Base-by-base conservation (phyloP, 768 basidiomycete species). In the Mycena floridula region DNA sequence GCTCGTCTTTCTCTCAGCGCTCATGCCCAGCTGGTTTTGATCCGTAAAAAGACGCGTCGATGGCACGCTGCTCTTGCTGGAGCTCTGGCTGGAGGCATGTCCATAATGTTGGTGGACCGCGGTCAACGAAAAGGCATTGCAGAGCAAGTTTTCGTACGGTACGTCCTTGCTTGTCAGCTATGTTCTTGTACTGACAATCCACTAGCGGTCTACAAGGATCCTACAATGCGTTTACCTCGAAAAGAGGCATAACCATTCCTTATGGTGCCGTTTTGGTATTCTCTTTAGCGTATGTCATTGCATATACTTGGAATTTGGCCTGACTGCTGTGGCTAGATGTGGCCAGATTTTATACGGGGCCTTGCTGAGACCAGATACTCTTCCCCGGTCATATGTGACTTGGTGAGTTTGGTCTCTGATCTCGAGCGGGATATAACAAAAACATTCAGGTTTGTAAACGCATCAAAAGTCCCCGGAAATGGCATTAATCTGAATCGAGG, bases 131-230 rank as follows among this genome's bases (percentile, higher is more conserved):
- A 70, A 13, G 74, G 76, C 15, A 85, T 93, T 50, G 85, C 85
- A 0, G 90, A 94, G 54, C 92, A 94, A 62, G 58, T 93, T 54
- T 89, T 95, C 64, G 91, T 95, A 42, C 79, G 91, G 89, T 82
- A 45, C 40, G 81, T 66, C 23, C 40, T 41, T 11, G 4, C 26
- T 22, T 16, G 22, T 42, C 26, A 18, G 42, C 21, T 25, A 5
- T 5, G 13, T 25, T 39, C 24, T 16, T 27, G 3, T n/a, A 6
- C 21, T 20, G 6, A 38, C 20, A 20, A 20, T 28, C 36, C 20
- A 43, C 24, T 40, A 90, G 92, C 38, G 93, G 94, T 3, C 68
- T 97, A 6, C 94, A 97, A 61, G 93, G 90, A 2, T 80, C 83
- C 1, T 95, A 88, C 59, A 95, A 94, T 55, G 74, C 79, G 7